Evolutionary conservation across 2,329 filamentous ascomycete species (phyloP), one percentile per base, ranked within the genome.

Genomic region (Fusarium pseudoanthophilum): DNA sequence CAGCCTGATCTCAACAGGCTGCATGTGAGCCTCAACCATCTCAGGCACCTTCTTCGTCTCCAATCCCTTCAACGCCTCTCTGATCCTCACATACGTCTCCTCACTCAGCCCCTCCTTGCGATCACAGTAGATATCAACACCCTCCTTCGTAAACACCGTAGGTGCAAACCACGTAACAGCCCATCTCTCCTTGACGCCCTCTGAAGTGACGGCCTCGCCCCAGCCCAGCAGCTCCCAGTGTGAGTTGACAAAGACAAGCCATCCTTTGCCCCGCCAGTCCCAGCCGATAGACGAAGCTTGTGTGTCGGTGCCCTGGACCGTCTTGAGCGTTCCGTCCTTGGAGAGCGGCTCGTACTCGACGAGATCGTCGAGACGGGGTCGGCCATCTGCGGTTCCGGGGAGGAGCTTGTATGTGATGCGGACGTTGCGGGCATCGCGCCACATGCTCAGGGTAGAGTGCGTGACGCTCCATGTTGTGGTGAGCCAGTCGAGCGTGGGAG

Each of bases 181-280:
- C 93, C 93, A 97, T 75, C 87, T 86, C 81, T 90, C 88, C 53
- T 76, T 80, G 14, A 77, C 79, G 2, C 82, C 82, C 37, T 80
- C 84, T 20, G 82, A 79, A 28, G 82, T 74, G 39, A 79, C 76
- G 28, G 81, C 79, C 78, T 92, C 88, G 10, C 93, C 93, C 86
- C 90, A 95, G 7, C 92, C 93, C 24, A 97, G 82, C 4, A 96
- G 84, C 85, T 97, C 93, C 94, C 94, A 97, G 78, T 94, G 91
- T 51, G 89, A 92, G 21, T 86, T 88, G 32, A 93, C 92, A 74
- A 95, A 90, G 79, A 87, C 88, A 69, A 97, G 82, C 88, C 87
- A 89, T 14, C 93, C 92, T 77, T 90, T 93, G 14, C 94, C 94
- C 52, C 93, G 86, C 94, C 94, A 97, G 76, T 92, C 87, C 91